These are phyloP conservation scores for Usnea hakonensis DNA, from an alignment of 495 filamentous ascomycete genomes.

Conservation along the genomic window DNA sequence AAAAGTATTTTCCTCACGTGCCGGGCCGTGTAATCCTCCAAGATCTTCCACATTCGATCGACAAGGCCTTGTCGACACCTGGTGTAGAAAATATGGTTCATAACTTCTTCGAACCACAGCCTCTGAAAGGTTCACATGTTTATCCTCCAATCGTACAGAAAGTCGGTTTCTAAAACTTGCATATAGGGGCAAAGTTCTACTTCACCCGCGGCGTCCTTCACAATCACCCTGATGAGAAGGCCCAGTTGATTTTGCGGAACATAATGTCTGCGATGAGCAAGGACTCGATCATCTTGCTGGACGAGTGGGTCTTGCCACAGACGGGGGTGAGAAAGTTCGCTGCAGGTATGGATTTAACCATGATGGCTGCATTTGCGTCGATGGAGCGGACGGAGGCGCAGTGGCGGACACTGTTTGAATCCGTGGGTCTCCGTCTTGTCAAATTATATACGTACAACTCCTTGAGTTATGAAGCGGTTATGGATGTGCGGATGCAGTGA, in stretches of 20 bases:
- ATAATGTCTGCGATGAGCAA: conserved; percentile 28
- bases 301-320: conserved; percentile 34
- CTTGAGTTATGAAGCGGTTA: too few species aligned
- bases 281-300: conserved; percentile 36
- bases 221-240: conserved; percentile 32
- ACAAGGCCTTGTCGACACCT: conserved; percentile 28
- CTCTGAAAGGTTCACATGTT: conserved; percentile 39
- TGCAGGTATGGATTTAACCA: not conserved
- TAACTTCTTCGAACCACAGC: conserved; percentile 47
- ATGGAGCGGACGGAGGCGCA: conserved; percentile 4
- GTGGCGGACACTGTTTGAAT: not conserved
- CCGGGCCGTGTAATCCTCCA: conserved; percentile 46
- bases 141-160: too few species aligned
- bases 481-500: too few species aligned
- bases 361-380: not conserved
- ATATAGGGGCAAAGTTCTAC: conserved; percentile 37
- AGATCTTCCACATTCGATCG: conserved; percentile 40
- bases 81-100: conserved; percentile 42
- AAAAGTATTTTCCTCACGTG: conserved; percentile 34
- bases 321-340: not conserved
- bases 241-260: conserved; percentile 31
- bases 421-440: too few species aligned
- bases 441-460: too few species aligned
- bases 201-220: conserved; percentile 38
- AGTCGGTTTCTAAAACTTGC: too few species aligned